phyloP scores from a whole-genome alignment of 2,329 filamentous ascomycete species.

The Ophiostoma perfectum region DNA sequence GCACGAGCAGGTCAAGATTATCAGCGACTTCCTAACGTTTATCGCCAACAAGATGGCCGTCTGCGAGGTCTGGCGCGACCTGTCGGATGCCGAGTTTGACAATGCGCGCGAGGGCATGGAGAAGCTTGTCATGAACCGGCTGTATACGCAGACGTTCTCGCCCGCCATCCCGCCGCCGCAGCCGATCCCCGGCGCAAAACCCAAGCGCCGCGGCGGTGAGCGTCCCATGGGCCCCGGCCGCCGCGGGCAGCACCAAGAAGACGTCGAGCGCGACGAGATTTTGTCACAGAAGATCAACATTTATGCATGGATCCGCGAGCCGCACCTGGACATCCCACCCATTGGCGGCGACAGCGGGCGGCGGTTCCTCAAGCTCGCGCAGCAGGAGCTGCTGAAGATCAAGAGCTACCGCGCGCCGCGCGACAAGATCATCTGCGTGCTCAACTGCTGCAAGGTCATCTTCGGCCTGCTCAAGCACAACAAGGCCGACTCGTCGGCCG shows the following conservation, averaged over 20 bases:
- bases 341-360: slow-evolving; percentile 78
- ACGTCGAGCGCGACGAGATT: slow-evolving; percentile 94
- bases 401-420: slow-evolving; percentile 93
- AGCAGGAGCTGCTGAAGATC: slow-evolving; percentile 93
- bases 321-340: slow-evolving; percentile 85
- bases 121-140: slow-evolving; percentile 96
- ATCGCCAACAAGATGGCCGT: slow-evolving; percentile 98
- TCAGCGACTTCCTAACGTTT: slow-evolving; percentile 90
- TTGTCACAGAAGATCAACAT: slow-evolving; percentile 94
- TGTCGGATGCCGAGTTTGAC: slow-evolving; percentile 95
- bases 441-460: slow-evolving; percentile 99
- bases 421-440: slow-evolving; percentile 96
- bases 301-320: slow-evolving; percentile 89
- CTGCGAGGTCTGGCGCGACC: slow-evolving; percentile 93
- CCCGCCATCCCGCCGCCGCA: slow-evolving; percentile 82
- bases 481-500: slow-evolving; percentile 89
- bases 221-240: slow-evolving; percentile 72
- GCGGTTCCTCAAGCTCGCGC: slow-evolving; percentile 81
- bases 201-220: slow-evolving; percentile 63
- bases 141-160: slow-evolving; percentile 94
- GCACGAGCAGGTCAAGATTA: slow-evolving; percentile 98
- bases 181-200: slow-evolving; percentile 62
- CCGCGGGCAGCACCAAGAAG: slow-evolving; percentile 92
- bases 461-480: slow-evolving; percentile 90
- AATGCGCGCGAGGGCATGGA: slow-evolving; percentile 99